Evolutionary conservation across 164 flowering plant genomes (phyloP).

Genomic region (Hamamelis virginiana): DNA sequence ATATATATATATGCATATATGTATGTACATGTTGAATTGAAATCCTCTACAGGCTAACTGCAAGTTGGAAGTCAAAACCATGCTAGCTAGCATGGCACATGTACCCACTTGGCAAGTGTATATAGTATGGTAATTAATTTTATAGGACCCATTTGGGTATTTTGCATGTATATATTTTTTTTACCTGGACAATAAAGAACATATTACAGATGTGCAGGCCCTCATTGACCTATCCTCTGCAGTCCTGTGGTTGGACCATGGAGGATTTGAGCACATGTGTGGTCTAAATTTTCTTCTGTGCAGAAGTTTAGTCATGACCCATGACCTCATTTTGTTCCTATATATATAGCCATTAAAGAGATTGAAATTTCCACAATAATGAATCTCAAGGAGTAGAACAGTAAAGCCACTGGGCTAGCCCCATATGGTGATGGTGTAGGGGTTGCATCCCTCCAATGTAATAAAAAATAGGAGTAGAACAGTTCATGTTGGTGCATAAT

Average conservation of each 20-base stretch:
- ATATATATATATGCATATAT: too few species aligned
- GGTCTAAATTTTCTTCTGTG: neutral
- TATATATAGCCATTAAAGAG: too few species aligned
- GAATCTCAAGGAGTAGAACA: too few species aligned
- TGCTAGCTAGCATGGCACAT: neutral
- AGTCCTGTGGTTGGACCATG: neutral
- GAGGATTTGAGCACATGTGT: neutral
- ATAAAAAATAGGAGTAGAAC: too few species aligned
- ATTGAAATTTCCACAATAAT: too few species aligned
- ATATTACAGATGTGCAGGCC: neutral
- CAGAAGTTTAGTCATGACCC: neutral
- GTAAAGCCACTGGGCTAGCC: too few species aligned
- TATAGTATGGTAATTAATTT: neutral
- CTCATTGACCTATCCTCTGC: neutral
- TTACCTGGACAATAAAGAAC: conserved; percentile 8
- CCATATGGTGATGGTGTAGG: too few species aligned
- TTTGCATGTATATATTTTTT: neutral
- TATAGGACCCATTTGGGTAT: neutral
- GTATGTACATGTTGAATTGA: neutral
- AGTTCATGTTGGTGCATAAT: too few species aligned
- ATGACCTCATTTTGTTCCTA: neutral
- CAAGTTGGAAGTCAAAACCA: neutral
- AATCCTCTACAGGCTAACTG: neutral
- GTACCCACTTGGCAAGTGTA: neutral
- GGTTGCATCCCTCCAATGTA: too few species aligned